Evolutionary conservation across 2,329 filamentous ascomycete genomes (phyloP), one percentile per base, ranked within the genome.

Genomic region (Graphiopsis chlorocephala): DNA sequence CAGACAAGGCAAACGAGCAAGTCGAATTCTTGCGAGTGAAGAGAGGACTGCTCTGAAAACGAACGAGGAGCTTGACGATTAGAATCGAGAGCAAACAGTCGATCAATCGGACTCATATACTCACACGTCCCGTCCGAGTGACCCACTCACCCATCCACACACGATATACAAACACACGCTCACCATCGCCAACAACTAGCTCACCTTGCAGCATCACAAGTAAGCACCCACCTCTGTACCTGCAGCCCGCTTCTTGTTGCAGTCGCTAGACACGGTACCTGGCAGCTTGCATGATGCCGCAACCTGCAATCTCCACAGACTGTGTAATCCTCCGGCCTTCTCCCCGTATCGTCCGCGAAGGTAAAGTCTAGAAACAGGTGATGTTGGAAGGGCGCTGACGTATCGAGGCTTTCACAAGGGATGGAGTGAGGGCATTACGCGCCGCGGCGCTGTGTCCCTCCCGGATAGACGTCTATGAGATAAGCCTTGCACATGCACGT

Each of bases 371-470:
- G 52, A 45, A 48, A 20, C 48, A 63, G 60, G 31, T 11, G 35
- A 47, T 20, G 35, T 58, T 14, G 33, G 15, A 38, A 55, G n/a
- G 28, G n/a, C 50, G 8, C 52, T 56, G 38, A 63, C 61, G 52
- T 55, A 33, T 48, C 28, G 25, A 45, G 64, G 64, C 58, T 60
- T 67, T 61, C 64, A 65, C 64, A 67, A 67, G 66, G 66, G 66
- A 66, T 68, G 61, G 50, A 23, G 58, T 48, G 45, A 50, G 42
- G 42, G 29, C 28, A 61, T 47, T 56, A 31, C 50, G 29, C 26
- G 48, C 61, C 42, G 55, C 56, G 57, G 52, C 56, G 62, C 59
- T 35, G 48, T 60, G 57, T 29, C 28, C 48, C 48, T 65, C 28
- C 17, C 26, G 64, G 33, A 33, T 50, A 17, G 38, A 25, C 25